Evolutionary conservation across 805 yeast genomes (phyloP).

Genomic region (Cyberlindnera bimundalis): DNA sequence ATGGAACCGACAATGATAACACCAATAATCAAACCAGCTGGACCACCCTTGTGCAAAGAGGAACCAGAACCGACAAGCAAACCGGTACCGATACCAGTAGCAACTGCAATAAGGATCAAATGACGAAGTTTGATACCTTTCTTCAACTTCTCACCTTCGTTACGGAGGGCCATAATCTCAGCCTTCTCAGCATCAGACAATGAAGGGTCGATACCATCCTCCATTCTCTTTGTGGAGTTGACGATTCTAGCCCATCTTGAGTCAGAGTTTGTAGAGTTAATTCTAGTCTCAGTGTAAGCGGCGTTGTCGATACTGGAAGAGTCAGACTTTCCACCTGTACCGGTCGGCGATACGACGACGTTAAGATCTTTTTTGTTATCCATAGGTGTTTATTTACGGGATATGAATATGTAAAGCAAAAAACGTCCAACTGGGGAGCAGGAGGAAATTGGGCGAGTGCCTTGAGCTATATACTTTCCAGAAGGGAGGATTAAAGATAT

Average conservation of each 20-base stretch:
- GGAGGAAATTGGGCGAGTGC: neutral
- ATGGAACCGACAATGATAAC: constrained; percentile 58
- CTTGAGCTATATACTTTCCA: neutral
- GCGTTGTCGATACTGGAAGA: constrained; percentile 22
- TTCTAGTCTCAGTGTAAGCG: constrained; percentile 18
- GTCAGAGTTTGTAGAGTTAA: constrained; percentile 1
- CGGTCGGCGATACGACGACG: constrained; percentile 7
- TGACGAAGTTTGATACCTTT: constrained; percentile 47
- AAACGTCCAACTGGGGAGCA: neutral
- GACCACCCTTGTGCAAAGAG: constrained; percentile 59
- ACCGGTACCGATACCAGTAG: constrained; percentile 77
- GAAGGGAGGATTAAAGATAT: too few relatives aligned
- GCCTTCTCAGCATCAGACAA: constrained; percentile 40
- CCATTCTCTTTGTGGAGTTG: constrained; percentile 33
- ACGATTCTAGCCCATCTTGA: constrained; percentile 29
- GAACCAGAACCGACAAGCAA: constrained; percentile 66
- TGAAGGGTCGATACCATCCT: constrained; percentile 36
- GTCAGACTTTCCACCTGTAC: constrained; percentile 18
- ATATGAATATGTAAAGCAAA: neutral
- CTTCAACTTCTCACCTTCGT: constrained; percentile 34
- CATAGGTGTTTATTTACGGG: constrained; percentile 2
- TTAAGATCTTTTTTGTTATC: constrained; percentile 12
- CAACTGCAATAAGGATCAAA: constrained; percentile 70
- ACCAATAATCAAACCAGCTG: constrained; percentile 58
- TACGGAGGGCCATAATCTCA: constrained; percentile 20